Evolutionary conservation across 1,284 basidiomycete species (phyloP).

Genomic region (Leccinum pachyderme): DNA sequence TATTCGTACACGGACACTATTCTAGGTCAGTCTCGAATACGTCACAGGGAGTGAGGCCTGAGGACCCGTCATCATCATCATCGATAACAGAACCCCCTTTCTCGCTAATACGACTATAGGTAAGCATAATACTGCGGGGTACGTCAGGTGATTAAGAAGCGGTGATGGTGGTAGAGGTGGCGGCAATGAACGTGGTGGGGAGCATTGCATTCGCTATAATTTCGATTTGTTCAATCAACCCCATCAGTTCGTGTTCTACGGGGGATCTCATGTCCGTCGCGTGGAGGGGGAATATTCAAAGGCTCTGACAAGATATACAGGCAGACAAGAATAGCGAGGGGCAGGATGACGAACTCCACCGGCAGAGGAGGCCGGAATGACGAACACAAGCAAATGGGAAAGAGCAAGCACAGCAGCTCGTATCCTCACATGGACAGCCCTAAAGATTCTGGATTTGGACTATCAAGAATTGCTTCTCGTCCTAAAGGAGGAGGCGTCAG

Average conservation of each 20-base stretch:
- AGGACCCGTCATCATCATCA: neutral
- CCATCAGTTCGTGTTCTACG: neutral
- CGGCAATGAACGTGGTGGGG: neutral
- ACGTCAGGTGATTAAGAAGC: neutral
- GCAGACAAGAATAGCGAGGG: neutral
- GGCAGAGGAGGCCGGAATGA: neutral
- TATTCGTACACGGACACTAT: neutral
- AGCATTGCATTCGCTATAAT: neutral
- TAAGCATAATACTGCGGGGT: neutral
- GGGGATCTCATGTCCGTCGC: neutral
- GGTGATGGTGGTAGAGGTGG: neutral
- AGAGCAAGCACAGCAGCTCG: neutral
- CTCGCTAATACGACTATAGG: neutral
- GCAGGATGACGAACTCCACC: neutral
- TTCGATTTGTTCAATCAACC: neutral
- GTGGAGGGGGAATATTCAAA: neutral
- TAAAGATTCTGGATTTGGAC: conserved; percentile 82
- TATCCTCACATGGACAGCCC: conserved; percentile 13
- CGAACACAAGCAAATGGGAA: neutral
- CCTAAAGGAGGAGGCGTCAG: conserved; percentile 40
- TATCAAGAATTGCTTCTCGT: conserved; percentile 96
- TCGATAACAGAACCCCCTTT: neutral
- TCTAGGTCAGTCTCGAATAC: neutral
- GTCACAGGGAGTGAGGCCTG: neutral
- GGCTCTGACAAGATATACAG: neutral